Percentiles rank a stretch among this genome's conserved stretches.
These are phyloP conservation scores for Pseudocercospora pini-densiflorae DNA, from an alignment of 2,329 filamentous ascomycete genomes.

Conservation along the genomic window DNA sequence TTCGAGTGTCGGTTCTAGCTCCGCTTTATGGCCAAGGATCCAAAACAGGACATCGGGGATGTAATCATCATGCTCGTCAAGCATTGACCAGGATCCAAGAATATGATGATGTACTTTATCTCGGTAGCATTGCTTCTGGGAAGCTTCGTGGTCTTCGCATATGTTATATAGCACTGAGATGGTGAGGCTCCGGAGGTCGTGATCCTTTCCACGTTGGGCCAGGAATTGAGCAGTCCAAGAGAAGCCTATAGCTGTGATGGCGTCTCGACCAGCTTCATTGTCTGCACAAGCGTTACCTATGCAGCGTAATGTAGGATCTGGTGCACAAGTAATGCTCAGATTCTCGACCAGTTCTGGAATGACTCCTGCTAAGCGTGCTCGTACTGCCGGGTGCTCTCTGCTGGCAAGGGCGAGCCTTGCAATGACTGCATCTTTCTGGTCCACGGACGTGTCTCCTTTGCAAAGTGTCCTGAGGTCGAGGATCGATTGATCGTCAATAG, in stretches of 20 bases:
- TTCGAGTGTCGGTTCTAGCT: constrained; percentile 10
- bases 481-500: not conserved
- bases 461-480: not conserved
- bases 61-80: too few species aligned
- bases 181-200: constrained; percentile 28
- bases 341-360: not conserved
- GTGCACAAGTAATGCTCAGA: constrained; percentile 11
- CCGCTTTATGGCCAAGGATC: constrained; percentile 33
- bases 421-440: constrained; percentile 9
- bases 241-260: constrained; percentile 34
- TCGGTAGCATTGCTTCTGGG: constrained; percentile 32
- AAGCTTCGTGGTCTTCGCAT: constrained; percentile 41
- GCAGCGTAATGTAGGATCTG: constrained; percentile 32
- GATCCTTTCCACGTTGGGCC: not conserved
- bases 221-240: constrained; percentile 27
- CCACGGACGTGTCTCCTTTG: not conserved
- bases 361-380: constrained; percentile 17
- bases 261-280: constrained; percentile 33
- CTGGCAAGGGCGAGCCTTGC: constrained; percentile 29
- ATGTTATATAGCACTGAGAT: constrained; percentile 51
- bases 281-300: constrained; percentile 40
- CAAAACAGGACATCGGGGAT: too few species aligned
- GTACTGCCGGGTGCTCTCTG: constrained; percentile 20
- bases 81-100: constrained; percentile 1
- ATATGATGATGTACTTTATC: constrained; percentile 26